These are phyloP conservation scores for Acacia pycnantha DNA, from an alignment of 331 rosid species.

Conservation along the genomic window DNA sequence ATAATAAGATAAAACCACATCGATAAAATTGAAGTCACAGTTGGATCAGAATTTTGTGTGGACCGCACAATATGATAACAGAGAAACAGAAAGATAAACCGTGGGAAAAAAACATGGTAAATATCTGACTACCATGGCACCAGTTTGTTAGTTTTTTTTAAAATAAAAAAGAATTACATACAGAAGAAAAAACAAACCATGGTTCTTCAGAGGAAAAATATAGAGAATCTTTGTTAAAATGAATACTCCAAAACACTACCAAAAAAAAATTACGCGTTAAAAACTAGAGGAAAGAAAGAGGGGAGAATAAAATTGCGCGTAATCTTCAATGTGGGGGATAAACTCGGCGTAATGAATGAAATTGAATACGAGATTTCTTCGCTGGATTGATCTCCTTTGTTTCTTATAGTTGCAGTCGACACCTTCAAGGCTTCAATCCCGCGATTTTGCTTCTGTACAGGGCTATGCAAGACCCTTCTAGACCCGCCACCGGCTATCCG, in stretches of 20 bases:
- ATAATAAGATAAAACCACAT: neutral
- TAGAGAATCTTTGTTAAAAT: neutral
- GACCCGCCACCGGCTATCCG: constrained; percentile 89
- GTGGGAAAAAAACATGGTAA: too few relatives aligned
- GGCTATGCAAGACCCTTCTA: constrained; percentile 61
- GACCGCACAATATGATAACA: neutral
- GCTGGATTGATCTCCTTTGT: neutral
- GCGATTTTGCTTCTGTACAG: neutral
- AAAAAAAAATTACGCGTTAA: neutral
- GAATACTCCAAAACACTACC: neutral
- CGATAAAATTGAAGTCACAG: neutral
- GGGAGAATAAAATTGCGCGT: neutral
- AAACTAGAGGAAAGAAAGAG: neutral
- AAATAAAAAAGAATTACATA: too few relatives aligned
- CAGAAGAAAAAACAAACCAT: too few relatives aligned
- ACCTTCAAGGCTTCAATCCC: neutral
- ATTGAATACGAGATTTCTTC: neutral
- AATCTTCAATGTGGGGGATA: neutral
- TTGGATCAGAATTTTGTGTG: neutral
- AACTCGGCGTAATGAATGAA: neutral
- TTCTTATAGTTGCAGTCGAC: neutral
- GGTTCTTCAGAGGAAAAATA: neutral
- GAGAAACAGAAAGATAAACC: neutral
- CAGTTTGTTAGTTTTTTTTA: too few relatives aligned
- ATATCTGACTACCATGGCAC: too few relatives aligned